These are phyloP conservation scores for Aspergillus novoparasiticus DNA, from an alignment of 2,329 filamentous ascomycete genomes.

Conservation along the genomic window DNA sequence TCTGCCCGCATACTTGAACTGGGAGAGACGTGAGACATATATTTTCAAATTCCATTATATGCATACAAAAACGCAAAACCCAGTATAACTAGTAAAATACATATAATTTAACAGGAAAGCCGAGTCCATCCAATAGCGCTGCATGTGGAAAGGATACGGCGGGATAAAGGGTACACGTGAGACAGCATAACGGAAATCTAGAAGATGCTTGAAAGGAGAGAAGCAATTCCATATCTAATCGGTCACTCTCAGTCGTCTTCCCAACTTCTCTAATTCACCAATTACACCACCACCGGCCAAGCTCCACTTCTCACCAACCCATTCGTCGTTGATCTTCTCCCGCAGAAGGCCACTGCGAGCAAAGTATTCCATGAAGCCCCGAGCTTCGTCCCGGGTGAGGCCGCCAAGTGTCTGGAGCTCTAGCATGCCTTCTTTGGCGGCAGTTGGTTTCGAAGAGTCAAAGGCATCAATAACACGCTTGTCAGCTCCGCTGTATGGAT, in stretches of 20 bases:
- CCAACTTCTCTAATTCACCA: constrained; percentile 79
- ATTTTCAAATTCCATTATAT: constrained; percentile 34
- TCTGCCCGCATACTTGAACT: background rate
- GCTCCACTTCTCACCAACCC: constrained; percentile 81
- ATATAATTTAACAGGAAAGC: constrained; percentile 24
- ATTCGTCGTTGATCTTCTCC: constrained; percentile 67
- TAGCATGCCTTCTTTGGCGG: constrained; percentile 37
- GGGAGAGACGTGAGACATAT: background rate
- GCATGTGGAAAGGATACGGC: constrained; percentile 10
- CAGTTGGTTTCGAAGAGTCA: constrained; percentile 30
- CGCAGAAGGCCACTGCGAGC: constrained; percentile 80
- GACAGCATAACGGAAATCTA: constrained; percentile 2
- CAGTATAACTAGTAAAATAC: constrained; percentile 34
- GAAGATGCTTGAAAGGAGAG: background rate
- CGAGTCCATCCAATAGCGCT: constrained; percentile 27
- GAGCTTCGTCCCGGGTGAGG: constrained; percentile 72
- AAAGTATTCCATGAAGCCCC: constrained; percentile 89
- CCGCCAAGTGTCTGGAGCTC: constrained; percentile 63
- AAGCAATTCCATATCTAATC: constrained; percentile 14
- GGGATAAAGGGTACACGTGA: constrained; percentile 1
- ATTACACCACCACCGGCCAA: constrained; percentile 78
- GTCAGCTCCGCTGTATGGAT: constrained; percentile 58
- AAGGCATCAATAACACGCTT: constrained; percentile 52
- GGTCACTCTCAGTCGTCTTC: constrained; percentile 46
- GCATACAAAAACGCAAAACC: constrained; percentile 33